Evolutionary conservation across 306 rosid genomes (phyloP).

Genomic region (Corylus heterophylla): DNA sequence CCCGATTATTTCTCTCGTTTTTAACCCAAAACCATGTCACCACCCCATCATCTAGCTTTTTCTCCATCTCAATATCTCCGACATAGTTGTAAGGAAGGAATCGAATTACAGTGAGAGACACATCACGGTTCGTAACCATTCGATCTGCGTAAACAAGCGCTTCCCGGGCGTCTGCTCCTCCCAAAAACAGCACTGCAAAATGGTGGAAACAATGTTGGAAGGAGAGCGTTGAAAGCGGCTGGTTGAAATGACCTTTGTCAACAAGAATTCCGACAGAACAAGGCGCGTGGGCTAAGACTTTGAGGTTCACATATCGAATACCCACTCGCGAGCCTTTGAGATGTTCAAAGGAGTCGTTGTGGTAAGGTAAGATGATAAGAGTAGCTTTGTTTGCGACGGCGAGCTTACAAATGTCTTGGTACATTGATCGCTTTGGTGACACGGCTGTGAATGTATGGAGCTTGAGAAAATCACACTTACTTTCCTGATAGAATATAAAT

Average conservation of each 20-base stretch:
- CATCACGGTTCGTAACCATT: constrained; percentile 32
- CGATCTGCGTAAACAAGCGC: constrained; percentile 76
- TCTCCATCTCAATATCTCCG: constrained; percentile 69
- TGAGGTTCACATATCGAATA: constrained; percentile 26
- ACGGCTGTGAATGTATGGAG: constrained; percentile 50
- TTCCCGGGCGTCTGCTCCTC: constrained; percentile 82
- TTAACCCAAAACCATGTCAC: constrained; percentile 91
- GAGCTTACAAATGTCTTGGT: constrained; percentile 66
- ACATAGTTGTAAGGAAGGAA: constrained; percentile 45
- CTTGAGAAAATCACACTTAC: constrained; percentile 30
- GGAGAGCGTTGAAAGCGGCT: not conserved
- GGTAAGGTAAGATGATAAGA: constrained; percentile 56
- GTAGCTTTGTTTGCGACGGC: constrained; percentile 50
- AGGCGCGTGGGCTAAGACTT: constrained; percentile 61
- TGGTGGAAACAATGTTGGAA: not conserved
- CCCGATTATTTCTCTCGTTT: constrained; percentile 58
- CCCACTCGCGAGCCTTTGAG: constrained; percentile 10
- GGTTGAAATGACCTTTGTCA: constrained; percentile 43
- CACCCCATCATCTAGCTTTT: constrained; percentile 79
- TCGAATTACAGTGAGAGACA: constrained; percentile 50
- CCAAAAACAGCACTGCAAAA: constrained; percentile 55
- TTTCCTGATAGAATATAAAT: constrained; percentile 6
- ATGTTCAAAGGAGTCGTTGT: not conserved
- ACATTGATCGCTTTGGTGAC: constrained; percentile 56
- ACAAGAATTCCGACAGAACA: constrained; percentile 78